Conservation (phyloP, 108 stramenopile genomes). For the Skeletonema marinoi region DNA sequence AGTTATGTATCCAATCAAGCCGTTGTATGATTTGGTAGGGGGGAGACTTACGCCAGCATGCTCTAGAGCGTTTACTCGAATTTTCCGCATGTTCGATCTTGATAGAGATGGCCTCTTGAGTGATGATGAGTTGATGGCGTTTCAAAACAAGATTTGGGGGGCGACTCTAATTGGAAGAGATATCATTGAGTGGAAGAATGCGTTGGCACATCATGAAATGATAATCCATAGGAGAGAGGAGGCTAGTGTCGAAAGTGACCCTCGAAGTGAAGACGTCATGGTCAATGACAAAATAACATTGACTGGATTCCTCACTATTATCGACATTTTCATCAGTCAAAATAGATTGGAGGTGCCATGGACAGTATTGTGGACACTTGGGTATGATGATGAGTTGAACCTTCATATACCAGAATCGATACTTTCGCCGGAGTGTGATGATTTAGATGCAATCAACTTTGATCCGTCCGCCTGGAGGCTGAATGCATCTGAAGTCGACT, state of each 20-base stretch:
- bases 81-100: conserved; percentile 79
- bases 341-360: conserved; percentile 84
- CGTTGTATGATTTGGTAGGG: conserved; percentile 71
- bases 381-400: conserved; percentile 72
- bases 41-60: conserved; percentile 63
- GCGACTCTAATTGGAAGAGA: conserved; percentile 63
- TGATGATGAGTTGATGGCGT: conserved; percentile 70
- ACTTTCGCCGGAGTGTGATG: conserved; percentile 5
- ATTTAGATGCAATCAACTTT: conserved; percentile 17
- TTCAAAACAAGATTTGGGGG: conserved; percentile 72
- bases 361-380: conserved; percentile 76
- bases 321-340: conserved; percentile 80
- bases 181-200: conserved; percentile 78
- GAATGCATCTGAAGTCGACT: conserved; percentile 46
- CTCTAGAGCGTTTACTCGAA: conserved; percentile 67
- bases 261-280: conserved; percentile 46
- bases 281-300: conserved; percentile 77
- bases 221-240: background rate
- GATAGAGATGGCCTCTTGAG: conserved; percentile 77
- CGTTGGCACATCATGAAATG: conserved; percentile 37
- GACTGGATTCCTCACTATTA: conserved; percentile 79
- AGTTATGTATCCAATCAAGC: conserved; percentile 71
- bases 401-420: conserved; percentile 61
- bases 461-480: conserved; percentile 50
- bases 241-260: conserved; percentile 41